A percentile compares a stretch with the other conserved stretches of the same genome.
Conservation (phyloP, 108 stramenopile species). For the Asterionellopsis glacialis region DNA sequence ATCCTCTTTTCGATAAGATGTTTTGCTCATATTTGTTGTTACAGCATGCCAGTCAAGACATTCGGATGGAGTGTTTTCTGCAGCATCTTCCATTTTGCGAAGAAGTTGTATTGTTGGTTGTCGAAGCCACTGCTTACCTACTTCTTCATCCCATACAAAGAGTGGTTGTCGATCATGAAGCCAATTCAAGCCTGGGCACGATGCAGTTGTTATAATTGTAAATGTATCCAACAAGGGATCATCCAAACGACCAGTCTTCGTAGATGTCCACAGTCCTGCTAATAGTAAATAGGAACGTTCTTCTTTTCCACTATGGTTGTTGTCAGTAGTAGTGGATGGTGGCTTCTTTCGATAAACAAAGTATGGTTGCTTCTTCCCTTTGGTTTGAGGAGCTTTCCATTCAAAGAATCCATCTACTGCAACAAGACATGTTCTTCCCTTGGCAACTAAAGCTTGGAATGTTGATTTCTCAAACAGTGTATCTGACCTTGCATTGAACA, state of each 20-base stretch:
- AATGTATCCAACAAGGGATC: conserved; percentile 52
- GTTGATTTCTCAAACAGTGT: conserved; percentile 65
- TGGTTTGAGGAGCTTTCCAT: conserved; percentile 51
- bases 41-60: conserved; percentile 50
- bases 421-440: conserved; percentile 56
- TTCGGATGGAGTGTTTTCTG: conserved; percentile 2
- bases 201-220: conserved; percentile 75
- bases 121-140: conserved; percentile 56
- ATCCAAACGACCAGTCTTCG: conserved; percentile 37
- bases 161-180: conserved; percentile 74
- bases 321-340: not conserved
- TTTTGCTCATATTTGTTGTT: conserved; percentile 36
- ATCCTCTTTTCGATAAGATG: conserved; percentile 25
- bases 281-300: conserved; percentile 29
- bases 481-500: conserved; percentile 83
- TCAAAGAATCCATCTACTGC: conserved; percentile 85
- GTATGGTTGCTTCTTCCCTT: conserved; percentile 76
- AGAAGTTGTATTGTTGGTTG: conserved; percentile 36
- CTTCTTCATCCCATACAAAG: conserved; percentile 45
- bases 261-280: conserved; percentile 65
- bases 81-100: conserved; percentile 13
- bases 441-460: conserved; percentile 37
- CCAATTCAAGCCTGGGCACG: conserved; percentile 44
- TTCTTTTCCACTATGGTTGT: not conserved
- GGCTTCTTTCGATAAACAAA: conserved; percentile 42